Conservation (phyloP, 768 basidiomycete species). For the Calocera viscosa region DNA sequence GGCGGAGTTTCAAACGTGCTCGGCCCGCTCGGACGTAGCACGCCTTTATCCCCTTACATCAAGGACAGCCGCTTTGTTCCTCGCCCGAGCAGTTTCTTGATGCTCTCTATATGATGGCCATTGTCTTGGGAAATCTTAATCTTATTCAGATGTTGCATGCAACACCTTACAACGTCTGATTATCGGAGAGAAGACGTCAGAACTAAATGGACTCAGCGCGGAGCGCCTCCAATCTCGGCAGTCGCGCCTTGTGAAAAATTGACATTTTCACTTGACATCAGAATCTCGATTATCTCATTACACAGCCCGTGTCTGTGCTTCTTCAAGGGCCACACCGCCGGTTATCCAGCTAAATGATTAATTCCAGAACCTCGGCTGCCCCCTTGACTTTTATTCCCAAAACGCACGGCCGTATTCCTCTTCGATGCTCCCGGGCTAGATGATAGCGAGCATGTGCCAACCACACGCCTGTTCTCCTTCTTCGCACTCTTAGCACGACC, state of each 20-base stretch:
- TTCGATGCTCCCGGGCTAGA: background rate
- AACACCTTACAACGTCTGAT: background rate
- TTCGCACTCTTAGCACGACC: too few species aligned
- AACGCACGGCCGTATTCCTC: background rate
- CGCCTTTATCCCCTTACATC: background rate
- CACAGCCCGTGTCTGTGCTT: too few species aligned
- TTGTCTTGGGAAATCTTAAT: too few species aligned
- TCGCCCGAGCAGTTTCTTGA: background rate
- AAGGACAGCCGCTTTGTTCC: background rate
- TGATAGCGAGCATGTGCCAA: background rate
- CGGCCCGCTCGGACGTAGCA: background rate
- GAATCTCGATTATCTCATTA: background rate
- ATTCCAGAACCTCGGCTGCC: slow-evolving; percentile 4
- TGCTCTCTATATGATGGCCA: background rate
- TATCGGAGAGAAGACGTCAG: background rate
- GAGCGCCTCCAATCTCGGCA: slow-evolving; percentile 4
- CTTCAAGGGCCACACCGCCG: background rate
- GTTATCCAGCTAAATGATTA: background rate
- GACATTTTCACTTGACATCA: background rate
- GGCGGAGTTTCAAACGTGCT: background rate
- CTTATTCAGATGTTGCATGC: background rate
- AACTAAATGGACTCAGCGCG: background rate
- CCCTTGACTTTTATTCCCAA: too few species aligned
- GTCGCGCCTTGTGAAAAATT: background rate
- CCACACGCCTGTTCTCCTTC: background rate